Percentiles rank a stretch among this genome's conserved stretches.
phyloP scores from a whole-genome alignment of 106 monocot genomes.

The Narthecium ossifragum region DNA sequence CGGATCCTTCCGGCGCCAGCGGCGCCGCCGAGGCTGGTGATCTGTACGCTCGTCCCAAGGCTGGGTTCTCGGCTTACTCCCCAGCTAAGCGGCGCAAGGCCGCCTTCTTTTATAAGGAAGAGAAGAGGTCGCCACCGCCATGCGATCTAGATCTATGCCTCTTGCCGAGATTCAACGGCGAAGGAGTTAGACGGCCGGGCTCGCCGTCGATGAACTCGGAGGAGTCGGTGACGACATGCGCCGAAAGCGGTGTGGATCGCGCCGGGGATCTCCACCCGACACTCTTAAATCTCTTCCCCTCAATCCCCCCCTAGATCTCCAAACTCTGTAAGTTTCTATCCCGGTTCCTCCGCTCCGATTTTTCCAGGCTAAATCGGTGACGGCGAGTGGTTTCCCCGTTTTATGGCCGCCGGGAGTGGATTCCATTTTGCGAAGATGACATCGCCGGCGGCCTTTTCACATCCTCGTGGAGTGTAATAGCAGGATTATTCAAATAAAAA shows the following conservation, averaged over 20 bases:
- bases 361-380: not conserved
- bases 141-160: conserved; percentile 27
- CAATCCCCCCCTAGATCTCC: not conserved
- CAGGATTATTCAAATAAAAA: too few relatives aligned
- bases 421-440: conserved; percentile 8
- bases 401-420: conserved; percentile 3
- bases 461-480: too few relatives aligned
- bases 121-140: not conserved
- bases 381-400: not conserved
- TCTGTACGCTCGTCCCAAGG: conserved; percentile 8
- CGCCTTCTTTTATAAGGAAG: too few relatives aligned
- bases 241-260: conserved; percentile 8
- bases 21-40: conserved; percentile 3
- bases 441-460: not conserved
- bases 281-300: conserved; percentile 34
- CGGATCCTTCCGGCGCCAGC: not conserved
- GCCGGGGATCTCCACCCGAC: conserved; percentile 1
- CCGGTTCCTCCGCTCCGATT: not conserved
- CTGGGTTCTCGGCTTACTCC: not conserved
- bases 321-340: not conserved
- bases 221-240: conserved; percentile 33
- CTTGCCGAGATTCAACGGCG: not conserved
- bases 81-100: not conserved
- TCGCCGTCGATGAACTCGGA: conserved; percentile 33
- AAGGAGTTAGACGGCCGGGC: conserved; percentile 10